Evolutionary conservation across 2,329 filamentous ascomycete genomes (phyloP).

Genomic region (Nigrograna mackinnonii): DNA sequence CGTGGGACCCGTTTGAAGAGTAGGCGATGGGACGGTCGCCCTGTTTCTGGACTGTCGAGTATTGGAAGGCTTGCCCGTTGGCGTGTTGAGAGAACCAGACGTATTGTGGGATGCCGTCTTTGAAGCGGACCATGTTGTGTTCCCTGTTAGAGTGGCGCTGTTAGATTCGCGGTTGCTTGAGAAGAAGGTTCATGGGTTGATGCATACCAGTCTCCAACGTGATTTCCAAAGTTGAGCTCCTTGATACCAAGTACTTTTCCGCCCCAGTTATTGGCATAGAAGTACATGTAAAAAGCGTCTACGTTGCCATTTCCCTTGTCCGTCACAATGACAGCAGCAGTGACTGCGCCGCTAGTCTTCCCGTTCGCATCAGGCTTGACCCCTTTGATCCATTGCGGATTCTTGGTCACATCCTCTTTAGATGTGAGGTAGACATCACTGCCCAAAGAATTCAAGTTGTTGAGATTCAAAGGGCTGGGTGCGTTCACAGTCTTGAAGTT

Average conservation of each 20-base stretch:
- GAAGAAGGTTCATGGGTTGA: too few relatives aligned
- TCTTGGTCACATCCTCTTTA: slow-evolving; percentile 44
- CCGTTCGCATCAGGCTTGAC: slow-evolving; percentile 55
- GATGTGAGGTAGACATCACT: slow-evolving; percentile 50
- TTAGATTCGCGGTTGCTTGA: too few relatives aligned
- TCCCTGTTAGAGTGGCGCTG: slow-evolving; percentile 44
- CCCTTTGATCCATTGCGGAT: slow-evolving; percentile 53
- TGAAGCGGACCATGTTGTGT: slow-evolving; percentile 69
- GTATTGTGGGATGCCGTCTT: slow-evolving; percentile 56
- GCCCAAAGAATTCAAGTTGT: slow-evolving; percentile 49
- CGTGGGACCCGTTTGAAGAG: slow-evolving; percentile 64
- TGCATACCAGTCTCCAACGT: slow-evolving; percentile 63
- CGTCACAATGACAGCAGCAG: slow-evolving; percentile 59
- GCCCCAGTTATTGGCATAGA: slow-evolving; percentile 62
- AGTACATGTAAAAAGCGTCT: slow-evolving; percentile 68
- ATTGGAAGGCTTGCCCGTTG: slow-evolving; percentile 66
- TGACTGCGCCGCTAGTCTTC: slow-evolving; percentile 54
- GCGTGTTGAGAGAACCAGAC: slow-evolving; percentile 68
- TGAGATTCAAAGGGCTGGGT: slow-evolving; percentile 43
- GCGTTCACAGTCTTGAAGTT: slow-evolving; percentile 38
- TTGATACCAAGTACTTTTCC: slow-evolving; percentile 49
- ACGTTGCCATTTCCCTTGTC: slow-evolving; percentile 58
- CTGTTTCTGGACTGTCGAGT: slow-evolving; percentile 57
- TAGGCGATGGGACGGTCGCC: slow-evolving; percentile 60
- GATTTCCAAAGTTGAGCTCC: slow-evolving; percentile 56